These are phyloP conservation scores for Mentha longifolia DNA, from an alignment of 257 asterid genomes.

Conservation along the genomic window DNA sequence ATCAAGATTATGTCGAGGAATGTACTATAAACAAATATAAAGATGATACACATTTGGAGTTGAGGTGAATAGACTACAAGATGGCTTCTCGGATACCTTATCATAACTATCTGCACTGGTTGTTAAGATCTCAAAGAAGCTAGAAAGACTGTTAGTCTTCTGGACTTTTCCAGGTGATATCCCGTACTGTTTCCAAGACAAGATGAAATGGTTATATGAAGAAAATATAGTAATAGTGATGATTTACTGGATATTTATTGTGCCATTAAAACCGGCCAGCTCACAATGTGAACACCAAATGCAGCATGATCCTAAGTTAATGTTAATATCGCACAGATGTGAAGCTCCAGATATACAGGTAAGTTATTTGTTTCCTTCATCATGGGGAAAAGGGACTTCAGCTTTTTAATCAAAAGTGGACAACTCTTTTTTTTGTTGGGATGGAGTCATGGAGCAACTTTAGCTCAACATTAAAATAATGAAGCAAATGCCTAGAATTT, in stretches of 20 bases:
- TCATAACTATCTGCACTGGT: constrained; percentile 60
- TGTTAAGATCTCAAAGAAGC: constrained; percentile 74
- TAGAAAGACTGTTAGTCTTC: constrained; percentile 44
- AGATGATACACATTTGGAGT: background rate
- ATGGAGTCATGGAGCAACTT: background rate
- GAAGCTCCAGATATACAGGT: constrained; percentile 10
- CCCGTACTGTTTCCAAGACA: constrained; percentile 56
- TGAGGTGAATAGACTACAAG: constrained; percentile 8
- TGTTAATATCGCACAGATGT: background rate
- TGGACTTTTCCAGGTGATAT: constrained; percentile 69
- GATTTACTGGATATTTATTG: background rate
- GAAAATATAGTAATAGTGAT: background rate
- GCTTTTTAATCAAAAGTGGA: background rate
- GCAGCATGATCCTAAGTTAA: background rate
- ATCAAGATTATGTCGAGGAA: constrained; percentile 10
- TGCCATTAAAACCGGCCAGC: background rate
- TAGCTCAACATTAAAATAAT: background rate
- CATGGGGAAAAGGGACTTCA: background rate
- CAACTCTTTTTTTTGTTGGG: background rate
- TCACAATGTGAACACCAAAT: constrained; percentile 7
- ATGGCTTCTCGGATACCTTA: constrained; percentile 51
- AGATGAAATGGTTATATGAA: constrained; percentile 15
- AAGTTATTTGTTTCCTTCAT: background rate
- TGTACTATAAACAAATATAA: background rate
- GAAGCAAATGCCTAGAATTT: background rate